Percentiles rank a stretch among this genome's conserved stretches.
Conservation (phyloP, 2,329 filamentous ascomycete species). For the Sclerotinia glacialis region DNA sequence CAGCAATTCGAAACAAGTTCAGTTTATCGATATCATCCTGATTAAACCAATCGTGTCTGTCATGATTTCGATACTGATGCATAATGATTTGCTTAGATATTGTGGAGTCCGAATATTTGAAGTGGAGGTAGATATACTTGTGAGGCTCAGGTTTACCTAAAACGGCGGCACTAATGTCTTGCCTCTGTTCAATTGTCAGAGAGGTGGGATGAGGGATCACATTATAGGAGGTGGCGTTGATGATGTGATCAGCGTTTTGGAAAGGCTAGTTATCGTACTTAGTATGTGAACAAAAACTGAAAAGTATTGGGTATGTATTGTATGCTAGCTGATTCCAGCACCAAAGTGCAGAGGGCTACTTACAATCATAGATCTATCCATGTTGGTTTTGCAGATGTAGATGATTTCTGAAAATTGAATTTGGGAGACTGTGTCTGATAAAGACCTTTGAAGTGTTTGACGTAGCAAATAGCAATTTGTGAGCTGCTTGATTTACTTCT, state of each 20-base stretch:
- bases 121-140: neutral
- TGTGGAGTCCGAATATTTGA: accelerated
- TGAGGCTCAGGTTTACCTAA: neutral
- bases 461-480: too few species aligned
- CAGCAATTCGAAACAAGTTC: neutral
- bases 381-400: neutral
- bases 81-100: slow-evolving; percentile 1
- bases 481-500: neutral
- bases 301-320: neutral
- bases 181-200: neutral
- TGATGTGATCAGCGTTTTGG: too few species aligned
- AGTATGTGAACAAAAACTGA: neutral
- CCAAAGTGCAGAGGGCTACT: neutral
- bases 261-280: neutral
- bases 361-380: neutral
- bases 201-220: neutral
- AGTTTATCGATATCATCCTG: neutral
- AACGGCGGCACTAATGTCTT: neutral
- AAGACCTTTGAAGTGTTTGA: neutral
- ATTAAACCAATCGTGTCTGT: neutral
- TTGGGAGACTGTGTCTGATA: neutral
- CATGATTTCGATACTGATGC: neutral
- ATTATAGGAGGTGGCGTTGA: neutral
- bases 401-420: neutral
- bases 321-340: neutral